Base-by-base conservation (phyloP, 2,329 filamentous ascomycete species). In the Claviceps purpurea region DNA sequence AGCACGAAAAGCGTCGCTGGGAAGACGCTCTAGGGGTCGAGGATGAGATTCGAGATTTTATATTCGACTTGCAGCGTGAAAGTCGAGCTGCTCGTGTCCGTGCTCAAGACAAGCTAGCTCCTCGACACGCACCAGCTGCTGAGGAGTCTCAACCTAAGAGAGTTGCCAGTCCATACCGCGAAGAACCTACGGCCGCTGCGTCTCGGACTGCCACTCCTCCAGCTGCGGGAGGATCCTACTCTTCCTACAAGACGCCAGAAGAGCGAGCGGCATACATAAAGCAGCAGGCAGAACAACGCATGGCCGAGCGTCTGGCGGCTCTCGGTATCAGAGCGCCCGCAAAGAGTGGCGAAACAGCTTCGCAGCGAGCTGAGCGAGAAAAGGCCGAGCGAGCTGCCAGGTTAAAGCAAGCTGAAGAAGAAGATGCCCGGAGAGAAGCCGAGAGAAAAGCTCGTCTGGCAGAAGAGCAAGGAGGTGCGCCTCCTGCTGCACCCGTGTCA, bases 21-120 rank as follows among this genome's bases (percentile, higher is more conserved):
- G 89, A 98, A 60, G 93, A 98, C 68, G 93, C 82, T 10, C 76
- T 98, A 40, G 93, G 93, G 30, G 93, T 98, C 30, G 93, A 98
- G 64, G 91, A 98, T 62, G 89, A 95, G 62, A 86, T 97, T 56
- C 88, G 89, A 62, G 93, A 98, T 63, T 97, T 98, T 68, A 98
- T 98, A 65, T 97, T 93, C 64, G 93, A 97, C 59, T 73, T 98
- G 50, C 90, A 96, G 65, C 82, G 91, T 55, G 87, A 84, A 56
- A 94, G 89, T 65, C 82, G 89, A 57, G 77, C 88, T 57, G 76
- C 87, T 50, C 83, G 84, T 54, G 70, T 94, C 53, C 75, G 78
- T 54, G 70, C 73, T 48, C 81, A 78, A 64, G 83, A 82, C 55
- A 76, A 70, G 52, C 73, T 73, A 26, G 67, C 70, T 20, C 67